Base-by-base conservation (phyloP, 495 filamentous ascomycete species). In the Penicillium lividum region DNA sequence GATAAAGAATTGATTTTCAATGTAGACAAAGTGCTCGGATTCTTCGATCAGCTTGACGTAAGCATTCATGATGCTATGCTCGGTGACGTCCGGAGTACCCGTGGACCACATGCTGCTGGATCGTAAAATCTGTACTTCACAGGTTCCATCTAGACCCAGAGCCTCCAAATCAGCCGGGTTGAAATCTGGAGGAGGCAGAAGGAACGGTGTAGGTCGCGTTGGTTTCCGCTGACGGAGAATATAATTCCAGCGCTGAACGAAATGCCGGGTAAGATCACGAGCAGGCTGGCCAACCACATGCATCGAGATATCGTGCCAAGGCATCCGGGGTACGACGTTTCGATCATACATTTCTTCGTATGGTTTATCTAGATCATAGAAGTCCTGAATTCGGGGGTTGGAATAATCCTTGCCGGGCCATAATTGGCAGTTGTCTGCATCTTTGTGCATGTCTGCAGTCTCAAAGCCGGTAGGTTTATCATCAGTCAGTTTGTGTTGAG, bases 281-380 rank as follows among this genome's bases (percentile, higher is more conserved):
- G 94, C 94, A 1, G 94, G 94, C 67, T 98, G 94, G 38, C 94
- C 94, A 27, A 98, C 92, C 28, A 99, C 88, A 74, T 99, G 94
- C 94, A 99, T 99, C 10, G 88, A 86, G 53, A 99, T 94, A 71
- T 99, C 94, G 66, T 99, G 94, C 94, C 94, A 99, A 3, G 95
- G 95, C 94, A 98, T 99, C 53, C 94, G 80, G 0, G 95, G 91
- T 16, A 94, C 80, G 67, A 87, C 86, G 36, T 86, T 86, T 43
- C 94, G 84, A 67, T 98, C 92, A 66, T 99, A 99, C 94, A 99
- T 99, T 71, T 99, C 94, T 63, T 95, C 95, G 67, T 98, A 99
- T 10, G 94, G 94, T 68, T 95, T 94, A 63, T 94, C 87, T 13
- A 99, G 79, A 50, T 88, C 86, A 73, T 91, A 97, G 71, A 99